Conservation (phyloP, 176 grass and related monocot genomes). For the Triticum aestivum region IWGSC_CS_RefSeq_v2.1 NC_057807.1:557768436-557768935, state of each 20-base stretch:
- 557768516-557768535: neutral
- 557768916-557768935: slow-evolving; percentile 84
- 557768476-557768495: slow-evolving; percentile 1
- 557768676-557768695: neutral
- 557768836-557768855: slow-evolving; percentile 70
- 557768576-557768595: neutral
- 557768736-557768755: slow-evolving; percentile 31
- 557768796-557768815: slow-evolving; percentile 73
- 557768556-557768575: neutral
- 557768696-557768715: neutral
- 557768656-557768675: neutral
- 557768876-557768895: slow-evolving; percentile 93
- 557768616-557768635: neutral
- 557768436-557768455: slow-evolving; percentile 57
- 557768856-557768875: slow-evolving; percentile 48
- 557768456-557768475: slow-evolving; percentile 48
- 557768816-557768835: slow-evolving; percentile 47
- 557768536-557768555: neutral
- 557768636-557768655: neutral
- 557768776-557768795: slow-evolving; percentile 56
- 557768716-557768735: slow-evolving; percentile 34
- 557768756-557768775: slow-evolving; percentile 38
- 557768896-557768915: slow-evolving; percentile 88
- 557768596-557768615: neutral
- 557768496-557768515: slow-evolving; percentile 18